Evolutionary conservation across 768 basidiomycete species (phyloP), one percentile per base, ranked within the genome.

Genomic region (Pisolithus albus): DNA sequence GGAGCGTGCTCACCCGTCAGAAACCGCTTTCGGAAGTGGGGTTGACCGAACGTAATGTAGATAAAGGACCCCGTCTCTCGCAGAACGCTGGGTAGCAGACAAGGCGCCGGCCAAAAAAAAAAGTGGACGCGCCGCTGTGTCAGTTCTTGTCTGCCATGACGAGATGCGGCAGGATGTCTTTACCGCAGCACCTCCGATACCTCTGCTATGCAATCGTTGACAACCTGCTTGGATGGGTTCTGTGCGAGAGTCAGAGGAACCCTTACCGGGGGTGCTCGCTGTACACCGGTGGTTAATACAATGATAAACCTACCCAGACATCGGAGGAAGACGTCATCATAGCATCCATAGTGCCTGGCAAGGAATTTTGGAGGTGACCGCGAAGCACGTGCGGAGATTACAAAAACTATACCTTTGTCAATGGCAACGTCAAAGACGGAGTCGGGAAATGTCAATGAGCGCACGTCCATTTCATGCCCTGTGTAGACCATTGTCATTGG

Each of bases 391-490:
- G 10, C n/a, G 16, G 11, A 23, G 3, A 40, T n/a, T 21, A 23
- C 4, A 23, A 3, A 6, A 3, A 49, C 32, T 13, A 19, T 47
- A 77, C 80, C 88, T 78, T 93, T 93, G 68, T 93, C 91, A 46
- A 93, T 84, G 0, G 81, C 88, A 45, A 93, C 72, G 60, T 93
- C 88, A 56, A 93, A 88, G 0, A 75, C 73, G 4, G 69, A 70
- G 4, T 78, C 76, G 18, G 57, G 50, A 50, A 92, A 87, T 10
- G 71, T 65, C 26, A 93, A 69, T 13, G 78, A 64, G 10, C 91
- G 78, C 38, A 92, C 80, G 55, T 93, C 91, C 85, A 89, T 92
- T 66, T 86, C 86, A 50, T 79, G 73, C 90, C 90, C 88, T 91
- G 47, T 43, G 47, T 16, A 7, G 37, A 39, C 11, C 8, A 28